Conservation (phyloP, 2,329 filamentous ascomycete genomes). For the Bipolaris bicolor region DNA sequence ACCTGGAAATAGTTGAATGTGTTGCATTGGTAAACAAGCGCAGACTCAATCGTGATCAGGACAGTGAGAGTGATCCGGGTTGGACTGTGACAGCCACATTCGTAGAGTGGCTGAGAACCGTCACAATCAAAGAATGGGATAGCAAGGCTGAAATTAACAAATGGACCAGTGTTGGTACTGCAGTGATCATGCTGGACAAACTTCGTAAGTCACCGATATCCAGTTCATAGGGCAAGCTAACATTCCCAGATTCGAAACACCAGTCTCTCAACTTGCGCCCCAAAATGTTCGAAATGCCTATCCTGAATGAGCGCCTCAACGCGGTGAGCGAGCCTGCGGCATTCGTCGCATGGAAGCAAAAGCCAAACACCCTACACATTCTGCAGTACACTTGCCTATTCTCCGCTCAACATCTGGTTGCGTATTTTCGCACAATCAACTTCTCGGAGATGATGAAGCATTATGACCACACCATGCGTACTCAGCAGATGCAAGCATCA, state of each 20-base stretch:
- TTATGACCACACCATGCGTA: slow-evolving; percentile 61
- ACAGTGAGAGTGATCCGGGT: slow-evolving; percentile 36
- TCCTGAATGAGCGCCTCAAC: slow-evolving; percentile 78
- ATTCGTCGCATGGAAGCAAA: slow-evolving; percentile 70
- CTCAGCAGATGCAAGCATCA: slow-evolving; percentile 35
- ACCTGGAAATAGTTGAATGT: slow-evolving; percentile 34
- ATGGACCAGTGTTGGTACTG: slow-evolving; percentile 76
- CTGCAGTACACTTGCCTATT: slow-evolving; percentile 85
- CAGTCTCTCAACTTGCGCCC: slow-evolving; percentile 56
- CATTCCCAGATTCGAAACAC: slow-evolving; percentile 25
- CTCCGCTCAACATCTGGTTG: slow-evolving; percentile 71
- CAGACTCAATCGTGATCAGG: slow-evolving; percentile 23
- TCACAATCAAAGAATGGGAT: slow-evolving; percentile 82
- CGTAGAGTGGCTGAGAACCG: slow-evolving; percentile 74
- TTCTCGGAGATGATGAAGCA: slow-evolving; percentile 83
- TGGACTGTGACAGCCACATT: slow-evolving; percentile 47
- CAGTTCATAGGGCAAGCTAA: slow-evolving; percentile 15
- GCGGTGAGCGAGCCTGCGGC: slow-evolving; percentile 70
- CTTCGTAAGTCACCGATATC: slow-evolving; percentile 60
- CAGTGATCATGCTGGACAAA: slow-evolving; percentile 73
- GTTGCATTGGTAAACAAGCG: slow-evolving; percentile 29
- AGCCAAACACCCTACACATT: slow-evolving; percentile 72
- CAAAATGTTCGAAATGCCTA: slow-evolving; percentile 75
- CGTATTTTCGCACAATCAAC: slow-evolving; percentile 88
- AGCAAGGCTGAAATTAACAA: slow-evolving; percentile 72